These are phyloP conservation scores for Diaporthe sp. DNA, from an alignment of 2,329 filamentous ascomycete species.

Conservation along the genomic window DNA sequence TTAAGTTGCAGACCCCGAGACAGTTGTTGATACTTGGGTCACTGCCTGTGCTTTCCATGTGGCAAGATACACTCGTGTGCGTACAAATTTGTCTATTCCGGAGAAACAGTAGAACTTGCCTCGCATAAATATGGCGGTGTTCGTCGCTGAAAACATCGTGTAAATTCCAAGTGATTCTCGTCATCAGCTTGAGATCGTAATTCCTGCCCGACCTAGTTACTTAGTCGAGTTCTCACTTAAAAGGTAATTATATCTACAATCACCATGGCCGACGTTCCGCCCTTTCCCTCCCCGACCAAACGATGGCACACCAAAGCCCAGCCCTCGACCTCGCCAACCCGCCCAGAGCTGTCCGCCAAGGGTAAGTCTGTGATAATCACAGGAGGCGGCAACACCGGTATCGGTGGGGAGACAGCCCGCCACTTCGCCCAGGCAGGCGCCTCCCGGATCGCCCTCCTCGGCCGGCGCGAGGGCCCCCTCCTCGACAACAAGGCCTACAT, in stretches of 20 bases:
- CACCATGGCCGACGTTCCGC: background rate
- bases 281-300: constrained; percentile 6
- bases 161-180: background rate
- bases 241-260: background rate
- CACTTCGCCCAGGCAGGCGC: constrained; percentile 19
- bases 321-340: background rate
- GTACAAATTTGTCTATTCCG: background rate
- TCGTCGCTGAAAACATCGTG: background rate
- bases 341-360: constrained; percentile 22
- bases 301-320: constrained; percentile 16
- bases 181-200: background rate
- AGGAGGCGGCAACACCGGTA: background rate
- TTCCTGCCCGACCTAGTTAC: background rate
- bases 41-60: no score
- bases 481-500: constrained; percentile 22
- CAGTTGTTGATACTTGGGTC: background rate
- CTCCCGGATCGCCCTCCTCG: background rate
- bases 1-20: background rate
- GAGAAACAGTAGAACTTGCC: background rate
- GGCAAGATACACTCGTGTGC: background rate
- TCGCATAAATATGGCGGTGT: background rate
- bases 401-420: constrained; percentile 13
- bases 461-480: constrained; percentile 20
- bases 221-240: background rate
- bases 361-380: constrained; percentile 15